A percentile compares a stretch with the other conserved stretches of the same genome.
Conservation (phyloP, 768 basidiomycete genomes). For the Ephemerocybe angulata region DNA sequence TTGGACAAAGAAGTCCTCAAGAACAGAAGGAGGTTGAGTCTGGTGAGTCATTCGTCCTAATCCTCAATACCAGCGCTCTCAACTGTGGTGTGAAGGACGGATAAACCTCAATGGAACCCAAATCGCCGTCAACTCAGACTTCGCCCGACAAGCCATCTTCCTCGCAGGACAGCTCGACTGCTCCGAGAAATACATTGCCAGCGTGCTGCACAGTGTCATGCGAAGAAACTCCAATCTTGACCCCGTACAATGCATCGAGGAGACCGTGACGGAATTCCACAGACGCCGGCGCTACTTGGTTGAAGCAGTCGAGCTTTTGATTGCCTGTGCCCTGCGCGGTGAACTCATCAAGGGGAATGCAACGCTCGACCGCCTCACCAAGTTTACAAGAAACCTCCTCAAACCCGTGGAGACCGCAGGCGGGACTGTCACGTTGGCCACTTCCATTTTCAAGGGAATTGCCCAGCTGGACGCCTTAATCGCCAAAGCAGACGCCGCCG, state of each 20-base stretch:
- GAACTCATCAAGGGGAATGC: too few relatives aligned
- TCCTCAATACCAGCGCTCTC: constrained; percentile 4
- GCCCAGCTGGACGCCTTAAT: constrained; percentile 55
- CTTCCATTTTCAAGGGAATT: constrained; percentile 59
- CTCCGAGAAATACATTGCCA: constrained; percentile 78
- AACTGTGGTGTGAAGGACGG: constrained; percentile 47
- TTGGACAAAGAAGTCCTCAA: constrained; percentile 55
- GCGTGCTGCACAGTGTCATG: constrained; percentile 63
- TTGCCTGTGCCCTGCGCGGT: constrained; percentile 57
- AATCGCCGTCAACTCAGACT: constrained; percentile 75
- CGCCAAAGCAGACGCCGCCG: constrained; percentile 49
- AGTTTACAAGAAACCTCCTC: constrained; percentile 55
- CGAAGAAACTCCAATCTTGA: constrained; percentile 60
- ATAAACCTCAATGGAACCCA: constrained; percentile 58
- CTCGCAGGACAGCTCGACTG: constrained; percentile 77
- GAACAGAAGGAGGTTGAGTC: constrained; percentile 73
- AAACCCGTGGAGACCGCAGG: constrained; percentile 30
- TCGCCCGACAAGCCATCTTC: constrained; percentile 72
- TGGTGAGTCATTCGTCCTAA: constrained; percentile 28
- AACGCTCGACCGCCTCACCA: constrained; percentile 39
- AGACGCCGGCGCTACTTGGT: constrained; percentile 64
- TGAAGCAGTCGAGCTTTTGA: constrained; percentile 65
- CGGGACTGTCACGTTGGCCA: constrained; percentile 44
- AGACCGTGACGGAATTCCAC: constrained; percentile 65
- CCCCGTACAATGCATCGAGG: constrained; percentile 57